phyloP scores from a whole-genome alignment of 2,329 filamentous ascomycete species.

The Stenocarpella maydis region DNA sequence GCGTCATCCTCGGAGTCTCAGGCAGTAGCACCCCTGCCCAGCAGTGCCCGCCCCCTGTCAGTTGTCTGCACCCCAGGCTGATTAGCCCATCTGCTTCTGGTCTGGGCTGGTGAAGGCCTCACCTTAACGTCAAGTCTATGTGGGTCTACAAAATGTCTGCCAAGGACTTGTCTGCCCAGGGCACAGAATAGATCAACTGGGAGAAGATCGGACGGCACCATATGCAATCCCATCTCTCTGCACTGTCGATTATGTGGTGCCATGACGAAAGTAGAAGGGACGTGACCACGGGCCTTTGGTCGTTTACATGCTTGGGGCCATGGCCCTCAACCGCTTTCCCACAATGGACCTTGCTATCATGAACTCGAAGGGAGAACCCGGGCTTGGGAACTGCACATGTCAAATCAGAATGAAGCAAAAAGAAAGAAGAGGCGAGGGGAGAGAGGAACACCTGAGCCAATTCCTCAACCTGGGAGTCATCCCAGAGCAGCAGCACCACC shows the following conservation, averaged over 20 bases:
- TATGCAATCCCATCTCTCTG: background rate
- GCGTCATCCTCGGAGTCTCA: constrained; percentile 3
- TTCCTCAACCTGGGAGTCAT: too few species aligned
- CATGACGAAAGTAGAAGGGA: too few species aligned
- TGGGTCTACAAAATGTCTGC: background rate
- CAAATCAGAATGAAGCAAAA: too few species aligned
- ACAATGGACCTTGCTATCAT: background rate
- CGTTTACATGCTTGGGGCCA: background rate
- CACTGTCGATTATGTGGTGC: fast-evolving
- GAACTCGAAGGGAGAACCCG: too few species aligned
- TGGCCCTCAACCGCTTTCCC: background rate
- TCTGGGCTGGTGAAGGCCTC: background rate
- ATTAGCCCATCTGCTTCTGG: background rate
- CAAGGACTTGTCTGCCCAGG: background rate
- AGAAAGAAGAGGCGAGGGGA: too few species aligned
- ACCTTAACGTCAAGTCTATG: background rate
- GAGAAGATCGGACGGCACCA: background rate
- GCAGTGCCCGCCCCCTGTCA: constrained; percentile 2
- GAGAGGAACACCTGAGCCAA: too few species aligned
- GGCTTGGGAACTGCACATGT: too few species aligned
- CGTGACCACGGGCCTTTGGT: background rate
- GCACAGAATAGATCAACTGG: background rate
- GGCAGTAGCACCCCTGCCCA: background rate
- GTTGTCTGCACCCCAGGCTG: background rate
- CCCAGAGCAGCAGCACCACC: too few species aligned